Conservation (phyloP, 768 basidiomycete genomes). For the Leccinum uliginosum region DNA sequence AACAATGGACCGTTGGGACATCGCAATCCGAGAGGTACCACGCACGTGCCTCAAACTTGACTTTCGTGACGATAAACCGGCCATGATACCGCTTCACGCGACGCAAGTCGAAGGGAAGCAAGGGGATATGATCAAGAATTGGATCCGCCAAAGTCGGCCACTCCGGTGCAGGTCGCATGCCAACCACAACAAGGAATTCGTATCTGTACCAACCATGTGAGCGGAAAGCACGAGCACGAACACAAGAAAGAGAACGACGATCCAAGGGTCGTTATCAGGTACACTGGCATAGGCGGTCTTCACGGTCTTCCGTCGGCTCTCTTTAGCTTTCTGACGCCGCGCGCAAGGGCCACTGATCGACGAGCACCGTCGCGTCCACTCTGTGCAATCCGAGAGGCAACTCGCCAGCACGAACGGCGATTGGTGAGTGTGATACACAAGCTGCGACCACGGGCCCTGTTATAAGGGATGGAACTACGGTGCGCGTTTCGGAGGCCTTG, state of each 20-base stretch:
- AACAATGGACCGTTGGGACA: conserved; percentile 7
- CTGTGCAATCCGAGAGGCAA: background rate
- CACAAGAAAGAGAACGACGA: conserved; percentile 7
- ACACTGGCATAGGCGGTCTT: background rate
- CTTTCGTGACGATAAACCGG: conserved; percentile 20
- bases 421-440: background rate
- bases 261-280: background rate
- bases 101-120: conserved; percentile 9
- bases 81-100: conserved; percentile 18
- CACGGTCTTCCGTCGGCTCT: conserved; percentile 7
- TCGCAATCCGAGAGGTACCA: conserved; percentile 25
- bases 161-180: background rate
- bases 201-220: background rate
- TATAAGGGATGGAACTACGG: conserved; percentile 3
- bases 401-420: background rate
- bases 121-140: background rate
- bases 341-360: conserved; percentile 19
- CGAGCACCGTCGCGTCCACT: conserved; percentile 19
- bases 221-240: background rate
- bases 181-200: background rate
- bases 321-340: conserved; percentile 8
- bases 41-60: conserved; percentile 17
- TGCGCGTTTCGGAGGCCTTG: conserved; percentile 18
- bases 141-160: background rate
- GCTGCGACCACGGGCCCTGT: background rate